Evolutionary conservation across 306 rosid genomes (phyloP), one percentile per base, ranked within the genome.

Genomic region (Carpinus fangiana): DNA sequence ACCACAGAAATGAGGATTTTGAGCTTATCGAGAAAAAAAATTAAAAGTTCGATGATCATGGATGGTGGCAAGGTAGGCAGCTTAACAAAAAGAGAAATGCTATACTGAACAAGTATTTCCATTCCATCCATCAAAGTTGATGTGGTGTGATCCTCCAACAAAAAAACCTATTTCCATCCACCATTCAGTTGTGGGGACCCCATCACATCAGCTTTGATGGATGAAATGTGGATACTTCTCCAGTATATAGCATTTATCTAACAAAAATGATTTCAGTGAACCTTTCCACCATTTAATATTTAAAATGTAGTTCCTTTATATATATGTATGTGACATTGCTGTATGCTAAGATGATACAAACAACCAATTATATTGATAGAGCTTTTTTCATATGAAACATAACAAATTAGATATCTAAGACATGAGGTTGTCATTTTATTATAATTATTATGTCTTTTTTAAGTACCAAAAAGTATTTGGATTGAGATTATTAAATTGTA

Each of bases 1-100:
- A 31, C 70, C 81, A 76, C 48, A 26, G 12, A 65, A 69, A 38
- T 46, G 74, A 71, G 46, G 50, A 83, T 64, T 46, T 60, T 1
- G 0, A 4, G 41, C 12, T 52, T 61, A 64, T 51, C 43, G 6
- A 54, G 8, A 70, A 36, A 31, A 36, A 41, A 21, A 7, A 36
- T 8, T 3, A 38, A 4, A 66, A 18, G 38, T 17, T 66, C 6
- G 14, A 38, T 16, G 50, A 66, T 66, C 51, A 38, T 38, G 50
- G 71, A 38, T n/a, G 47, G 50, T 8, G 8, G 41, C 28, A 41
- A 18, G 23, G 38, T 38, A 18, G 71, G 26, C 5, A 61, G 72
- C 50, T 41, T 17, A 31, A 64, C 21, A 34, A 34, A 31, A 14
- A 64, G 34, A 31, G 34, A 31, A 31, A 31, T 31, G 34, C 34